Base-by-base conservation (phyloP, 805 yeast species). In the Vanderwaltozyma verrucispora region DNA sequence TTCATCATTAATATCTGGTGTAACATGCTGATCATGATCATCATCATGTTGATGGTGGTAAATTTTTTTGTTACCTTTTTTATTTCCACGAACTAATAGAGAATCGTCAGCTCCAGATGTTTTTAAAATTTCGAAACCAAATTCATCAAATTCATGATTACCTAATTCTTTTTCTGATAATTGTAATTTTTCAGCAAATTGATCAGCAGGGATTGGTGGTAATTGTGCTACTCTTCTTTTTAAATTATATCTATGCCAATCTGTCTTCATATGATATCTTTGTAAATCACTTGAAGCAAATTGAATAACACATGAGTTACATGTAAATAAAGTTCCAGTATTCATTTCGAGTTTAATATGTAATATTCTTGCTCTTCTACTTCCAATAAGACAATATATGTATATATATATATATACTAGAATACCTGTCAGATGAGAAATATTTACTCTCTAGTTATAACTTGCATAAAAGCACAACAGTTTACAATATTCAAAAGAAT, bases 191-290 rank as follows among this genome's bases (percentile, higher is more conserved):
- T 61, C 63, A 31, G 64, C 62, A 50, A 59, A 62, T 25, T 57
- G 57, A 42, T 65, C 81, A 2, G 85, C 74, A 15, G 77, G 63
- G 23, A 87, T 74, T 1, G 94, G 80, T 6, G 88, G 80, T 40
- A 87, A 62, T 23, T 72, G 72, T 1, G 96, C 95, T 24, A 92
- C 95, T 51, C 95, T 74, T 63, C 98, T 76, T 56, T 92, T 92
- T 53, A 92, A 70, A 54, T 92, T 92, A 61, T 92, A 92, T 45
- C 98, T 72, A 56, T 92, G 98, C 98, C 98, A 92, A 39, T 92
- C 98, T 2, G 95, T 79, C 56, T 84, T 86, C 98, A 92, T 92
- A 58, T 92, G 98, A 46, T 71, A 72, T 44, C 97, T 71, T 63
- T 92, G 98, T 41, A 78, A 68, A 44, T 80, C 92, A n/a, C 94